Evolutionary conservation across 1,284 basidiomycete species (phyloP), one percentile per base, ranked within the genome.

Genomic region (Pholiota adiposa): DNA sequence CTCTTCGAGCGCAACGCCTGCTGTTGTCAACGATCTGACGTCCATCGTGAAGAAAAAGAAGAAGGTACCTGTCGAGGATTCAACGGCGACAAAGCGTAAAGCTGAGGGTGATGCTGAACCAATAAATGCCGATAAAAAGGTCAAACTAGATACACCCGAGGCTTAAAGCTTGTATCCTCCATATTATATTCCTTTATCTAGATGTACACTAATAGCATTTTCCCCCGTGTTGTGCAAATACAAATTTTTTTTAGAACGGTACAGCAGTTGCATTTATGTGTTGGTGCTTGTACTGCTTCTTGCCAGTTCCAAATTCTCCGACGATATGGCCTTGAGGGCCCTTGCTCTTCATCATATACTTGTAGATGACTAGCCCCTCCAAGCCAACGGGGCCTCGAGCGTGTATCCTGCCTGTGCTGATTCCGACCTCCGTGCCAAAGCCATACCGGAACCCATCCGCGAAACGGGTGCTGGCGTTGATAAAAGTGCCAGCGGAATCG

Each of bases 401-500:
- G 70, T 99, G 97, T 56, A 97, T 98, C 69, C 94, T 90, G 1
- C 96, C 96, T 0, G 97, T 99, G 71, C 90, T 93, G 71, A 99
- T 98, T 8, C 97, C 97, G 0, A 99, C 97, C 76, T 99, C 97
- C 1, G 97, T 97, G 1, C 97, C 97, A 65, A 98, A 94, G 0
- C 97, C 97, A 74, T 96, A 99, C 58, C 97, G 79, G 76, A 97
- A 98, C 1, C 97, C 97, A 74, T 99, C 97, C 0, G 96, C 92
- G 70, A 99, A 99, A 49, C 97, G 85, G 7, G 97, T 97, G 64
- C 90, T 93, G 2, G 96, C 94, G 69, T 99, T 99, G 64, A 98
- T 86, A 69, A 93, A 99, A 7, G 94, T 94, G 53, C 96, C 96
- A 1, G 97, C 93, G 1, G 90, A 93, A 73, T 97, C 95, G 25